A percentile compares a stretch with the other conserved stretches of the same genome.
phyloP scores from a whole-genome alignment of 805 yeast species.

The Wilhelminamyces savonicus region DNA sequence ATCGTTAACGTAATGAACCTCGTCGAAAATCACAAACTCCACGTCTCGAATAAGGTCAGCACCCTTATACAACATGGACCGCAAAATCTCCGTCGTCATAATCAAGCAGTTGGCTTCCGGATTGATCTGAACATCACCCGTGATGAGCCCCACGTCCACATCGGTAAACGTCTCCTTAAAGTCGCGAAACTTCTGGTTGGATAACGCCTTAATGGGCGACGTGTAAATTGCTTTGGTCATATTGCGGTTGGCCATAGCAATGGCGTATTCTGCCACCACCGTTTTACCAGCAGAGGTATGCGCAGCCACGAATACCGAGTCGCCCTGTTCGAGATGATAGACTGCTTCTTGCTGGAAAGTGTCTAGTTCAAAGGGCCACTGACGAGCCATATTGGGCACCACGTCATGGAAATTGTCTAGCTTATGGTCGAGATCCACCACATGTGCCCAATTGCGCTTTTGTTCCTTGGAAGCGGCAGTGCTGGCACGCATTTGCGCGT shows the following conservation, averaged over 20 bases:
- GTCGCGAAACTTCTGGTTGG: conserved; percentile 87
- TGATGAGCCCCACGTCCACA: conserved; percentile 85
- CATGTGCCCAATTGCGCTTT: conserved; percentile 86
- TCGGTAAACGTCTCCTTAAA: conserved; percentile 75
- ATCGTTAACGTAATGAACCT: conserved; percentile 96
- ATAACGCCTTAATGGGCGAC: conserved; percentile 87
- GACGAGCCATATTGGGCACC: conserved; percentile 88
- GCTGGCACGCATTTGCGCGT: conserved; percentile 13
- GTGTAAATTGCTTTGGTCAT: conserved; percentile 97
- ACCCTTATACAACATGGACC: conserved; percentile 94
- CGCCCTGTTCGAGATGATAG: conserved; percentile 94
- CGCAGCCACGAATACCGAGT: conserved; percentile 97
- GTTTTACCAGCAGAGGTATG: conserved; percentile 99
- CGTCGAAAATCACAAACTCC: conserved; percentile 95
- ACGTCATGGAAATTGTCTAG: conserved; percentile 81
- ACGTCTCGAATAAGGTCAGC: conserved; percentile 96
- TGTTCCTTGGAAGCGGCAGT: conserved; percentile 17
- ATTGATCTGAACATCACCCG: conserved; percentile 97
- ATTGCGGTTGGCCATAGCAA: conserved; percentile 91
- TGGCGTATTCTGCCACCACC: conserved; percentile 96
- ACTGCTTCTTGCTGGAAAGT: conserved; percentile 96
- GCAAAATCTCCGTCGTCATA: conserved; percentile 94
- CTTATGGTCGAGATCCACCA: conserved; percentile 78
- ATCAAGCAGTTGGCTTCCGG: conserved; percentile 94
- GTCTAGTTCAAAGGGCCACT: conserved; percentile 93